A percentile compares a stretch with the other conserved stretches of the same genome.
Conservation (phyloP, 148 eudicot genomes). For the Amaranthus hypochondriacus region DNA sequence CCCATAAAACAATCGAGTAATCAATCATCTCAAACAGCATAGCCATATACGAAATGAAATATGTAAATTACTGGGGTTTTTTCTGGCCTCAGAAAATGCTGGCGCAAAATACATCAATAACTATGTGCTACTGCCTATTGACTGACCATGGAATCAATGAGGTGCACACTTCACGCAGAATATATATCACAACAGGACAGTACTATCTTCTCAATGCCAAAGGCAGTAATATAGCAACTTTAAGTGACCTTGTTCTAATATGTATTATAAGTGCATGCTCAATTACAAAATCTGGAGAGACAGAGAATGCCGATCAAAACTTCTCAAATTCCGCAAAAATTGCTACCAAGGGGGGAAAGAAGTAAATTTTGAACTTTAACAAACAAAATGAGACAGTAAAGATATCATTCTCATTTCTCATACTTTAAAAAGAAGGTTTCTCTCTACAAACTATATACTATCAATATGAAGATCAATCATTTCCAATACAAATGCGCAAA, state of each 20-base stretch:
- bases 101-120: not conserved
- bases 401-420: not conserved
- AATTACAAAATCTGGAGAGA: not conserved
- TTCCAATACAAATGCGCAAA: not conserved
- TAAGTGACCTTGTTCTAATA: not conserved
- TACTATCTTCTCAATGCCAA: not conserved
- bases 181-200: not conserved
- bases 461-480: not conserved
- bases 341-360: not conserved
- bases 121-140: not conserved
- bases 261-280: not conserved
- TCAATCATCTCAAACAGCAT: slow-evolving; percentile 1
- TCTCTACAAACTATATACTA: not conserved
- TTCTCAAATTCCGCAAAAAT: not conserved
- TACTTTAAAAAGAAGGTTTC: not conserved
- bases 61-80: not conserved
- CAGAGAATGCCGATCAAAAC: not conserved
- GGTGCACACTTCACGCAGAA: not conserved
- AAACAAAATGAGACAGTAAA: no score
- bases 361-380: not conserved
- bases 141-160: not conserved
- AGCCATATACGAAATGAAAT: not conserved
- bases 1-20: not conserved
- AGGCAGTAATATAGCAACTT: not conserved
- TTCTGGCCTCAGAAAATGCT: not conserved